phyloP scores from a whole-genome alignment of 495 filamentous ascomycete genomes.

The Darksidea phi region DNA sequence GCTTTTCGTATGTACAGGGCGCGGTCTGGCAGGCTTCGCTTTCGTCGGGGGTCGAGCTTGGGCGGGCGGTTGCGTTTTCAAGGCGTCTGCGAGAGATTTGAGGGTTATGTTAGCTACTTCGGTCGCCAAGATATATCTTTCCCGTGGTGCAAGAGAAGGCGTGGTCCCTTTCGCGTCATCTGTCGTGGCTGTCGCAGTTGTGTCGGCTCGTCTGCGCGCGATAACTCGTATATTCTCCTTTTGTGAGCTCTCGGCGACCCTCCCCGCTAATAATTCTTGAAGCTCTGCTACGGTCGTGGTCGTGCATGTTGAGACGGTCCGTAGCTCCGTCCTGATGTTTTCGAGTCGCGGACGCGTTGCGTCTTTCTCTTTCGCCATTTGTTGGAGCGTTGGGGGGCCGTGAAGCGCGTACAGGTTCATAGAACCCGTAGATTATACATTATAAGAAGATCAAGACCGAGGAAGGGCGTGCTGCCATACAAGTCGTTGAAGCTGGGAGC shows the following conservation, averaged over 20 bases:
- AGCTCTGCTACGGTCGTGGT: conserved; percentile 46
- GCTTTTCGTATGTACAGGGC: conserved; percentile 3
- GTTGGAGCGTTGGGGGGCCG: background rate
- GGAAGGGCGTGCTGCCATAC: too few relatives aligned
- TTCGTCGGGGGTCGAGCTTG: conserved; percentile 14
- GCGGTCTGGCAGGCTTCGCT: conserved; percentile 6
- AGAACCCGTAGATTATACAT: conserved; percentile 28
- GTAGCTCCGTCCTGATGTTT: conserved; percentile 50
- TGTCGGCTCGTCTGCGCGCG: conserved; percentile 23
- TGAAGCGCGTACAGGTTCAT: background rate
- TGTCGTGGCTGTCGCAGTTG: conserved; percentile 18
- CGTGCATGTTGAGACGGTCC: conserved; percentile 52
- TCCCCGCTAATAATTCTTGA: conserved; percentile 15
- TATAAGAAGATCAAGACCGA: conserved; percentile 25
- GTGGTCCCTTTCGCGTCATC: conserved; percentile 32
- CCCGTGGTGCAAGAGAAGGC: conserved; percentile 53
- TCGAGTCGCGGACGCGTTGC: conserved; percentile 26
- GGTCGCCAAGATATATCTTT: conserved; percentile 71
- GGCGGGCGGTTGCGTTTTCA: conserved; percentile 51
- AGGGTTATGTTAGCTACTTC: conserved; percentile 72
- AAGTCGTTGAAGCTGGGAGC: too few relatives aligned
- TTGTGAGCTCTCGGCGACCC: background rate
- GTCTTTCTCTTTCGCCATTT: conserved; percentile 23
- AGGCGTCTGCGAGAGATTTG: conserved; percentile 70
- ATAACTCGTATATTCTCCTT: conserved; percentile 25